phyloP scores from a whole-genome alignment of 2,329 filamentous ascomycete genomes.

The Xylaria polymorpha region DNA sequence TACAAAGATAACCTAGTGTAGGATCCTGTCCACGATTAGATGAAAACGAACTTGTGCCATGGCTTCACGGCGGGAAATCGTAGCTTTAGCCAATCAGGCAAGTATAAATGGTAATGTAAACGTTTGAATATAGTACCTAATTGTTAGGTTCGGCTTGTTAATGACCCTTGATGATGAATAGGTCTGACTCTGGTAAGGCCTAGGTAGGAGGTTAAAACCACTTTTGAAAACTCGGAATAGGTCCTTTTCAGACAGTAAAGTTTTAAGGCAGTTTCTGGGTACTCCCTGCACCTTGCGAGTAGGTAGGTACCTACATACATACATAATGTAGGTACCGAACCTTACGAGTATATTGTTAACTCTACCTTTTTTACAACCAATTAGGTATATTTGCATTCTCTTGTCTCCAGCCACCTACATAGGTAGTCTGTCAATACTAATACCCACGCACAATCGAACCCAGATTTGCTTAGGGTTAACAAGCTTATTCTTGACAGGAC shows the following conservation, averaged over 20 bases:
- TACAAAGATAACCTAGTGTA: background rate
- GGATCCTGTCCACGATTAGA: background rate
- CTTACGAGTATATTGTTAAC: background rate
- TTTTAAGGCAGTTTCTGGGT: background rate
- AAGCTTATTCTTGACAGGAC: background rate
- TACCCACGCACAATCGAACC: background rate
- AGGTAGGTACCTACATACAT: background rate
- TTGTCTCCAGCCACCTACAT: background rate
- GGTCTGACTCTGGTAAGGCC: constrained; percentile 5
- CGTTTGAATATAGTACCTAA: constrained; percentile 4
- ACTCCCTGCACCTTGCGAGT: background rate
- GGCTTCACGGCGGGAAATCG: too few relatives aligned
- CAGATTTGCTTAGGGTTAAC: background rate
- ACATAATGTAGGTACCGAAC: constrained; percentile 1
- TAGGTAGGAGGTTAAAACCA: background rate
- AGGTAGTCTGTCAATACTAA: background rate
- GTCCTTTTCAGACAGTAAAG: background rate
- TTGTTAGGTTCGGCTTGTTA: background rate
- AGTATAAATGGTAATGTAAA: background rate
- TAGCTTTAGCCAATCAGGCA: background rate
- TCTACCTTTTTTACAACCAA: background rate
- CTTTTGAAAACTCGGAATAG: background rate
- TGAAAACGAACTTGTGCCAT: background rate
- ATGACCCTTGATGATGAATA: constrained; percentile 1
- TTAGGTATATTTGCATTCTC: background rate